Conservation (phyloP, 352 stramenopile genomes). For the Pythium phragmitis region DNA sequence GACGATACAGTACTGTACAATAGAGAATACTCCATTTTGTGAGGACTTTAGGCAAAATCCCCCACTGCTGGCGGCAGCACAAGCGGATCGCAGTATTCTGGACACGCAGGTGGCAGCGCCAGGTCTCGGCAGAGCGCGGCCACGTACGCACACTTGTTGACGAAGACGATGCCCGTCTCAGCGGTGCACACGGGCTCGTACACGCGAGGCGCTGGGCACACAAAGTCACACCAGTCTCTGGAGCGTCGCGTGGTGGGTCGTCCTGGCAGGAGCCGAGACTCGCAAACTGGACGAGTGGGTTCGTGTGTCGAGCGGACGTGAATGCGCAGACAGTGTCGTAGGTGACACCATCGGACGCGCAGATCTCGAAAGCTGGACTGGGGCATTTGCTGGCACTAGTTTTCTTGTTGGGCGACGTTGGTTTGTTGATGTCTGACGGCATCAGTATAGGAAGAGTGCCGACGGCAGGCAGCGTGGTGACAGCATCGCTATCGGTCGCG, state of each 20-base stretch:
- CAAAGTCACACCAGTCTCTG: not conserved
- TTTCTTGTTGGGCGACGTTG: not conserved
- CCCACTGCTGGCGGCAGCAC: not conserved
- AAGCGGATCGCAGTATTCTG: slow-evolving; percentile 7
- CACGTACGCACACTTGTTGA: slow-evolving; percentile 32
- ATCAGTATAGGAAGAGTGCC: not conserved
- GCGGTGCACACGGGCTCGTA: slow-evolving; percentile 37
- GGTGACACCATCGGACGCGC: slow-evolving; percentile 5
- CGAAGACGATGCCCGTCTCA: slow-evolving; percentile 33
- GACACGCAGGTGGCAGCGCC: not conserved
- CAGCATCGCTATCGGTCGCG: too few species aligned
- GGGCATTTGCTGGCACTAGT: not conserved
- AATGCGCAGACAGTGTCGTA: slow-evolving; percentile 10
- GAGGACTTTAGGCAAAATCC: too few species aligned
- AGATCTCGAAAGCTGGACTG: not conserved
- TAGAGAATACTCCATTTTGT: not conserved
- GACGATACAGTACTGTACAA: not conserved
- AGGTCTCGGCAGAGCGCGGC: slow-evolving; percentile 6
- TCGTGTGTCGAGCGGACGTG: not conserved
- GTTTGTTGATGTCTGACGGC: not conserved
- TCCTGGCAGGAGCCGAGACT: not conserved
- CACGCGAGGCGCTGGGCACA: slow-evolving; percentile 1
- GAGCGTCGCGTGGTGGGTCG: not conserved
- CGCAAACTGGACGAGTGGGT: not conserved
- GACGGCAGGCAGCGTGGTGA: too few species aligned